phyloP scores from a whole-genome alignment of 2,329 filamentous ascomycete genomes.

The Pestalotiopsis sp. region DNA sequence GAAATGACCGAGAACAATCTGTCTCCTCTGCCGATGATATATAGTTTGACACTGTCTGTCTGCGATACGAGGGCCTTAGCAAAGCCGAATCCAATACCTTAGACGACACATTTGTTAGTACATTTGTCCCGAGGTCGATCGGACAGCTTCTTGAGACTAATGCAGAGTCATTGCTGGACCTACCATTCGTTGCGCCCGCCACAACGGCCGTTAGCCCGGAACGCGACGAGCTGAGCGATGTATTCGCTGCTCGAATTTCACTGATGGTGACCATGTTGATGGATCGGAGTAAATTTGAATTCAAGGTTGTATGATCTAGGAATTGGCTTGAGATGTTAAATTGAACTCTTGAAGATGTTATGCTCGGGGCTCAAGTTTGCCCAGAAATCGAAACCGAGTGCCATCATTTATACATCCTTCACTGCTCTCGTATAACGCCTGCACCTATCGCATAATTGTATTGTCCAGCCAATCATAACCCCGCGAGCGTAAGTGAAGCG shows the following conservation, averaged over 20 bases:
- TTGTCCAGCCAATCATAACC: neutral
- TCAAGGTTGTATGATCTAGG: neutral
- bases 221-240: neutral
- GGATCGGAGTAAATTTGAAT: neutral
- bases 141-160: no score
- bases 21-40: neutral
- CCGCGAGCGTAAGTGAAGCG: neutral
- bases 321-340: no score
- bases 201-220: conserved; percentile 1
- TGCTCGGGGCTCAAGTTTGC: no score
- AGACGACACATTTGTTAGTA: no score
- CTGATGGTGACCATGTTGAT: neutral
- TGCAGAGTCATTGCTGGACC: no score
- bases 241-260: neutral
- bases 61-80: neutral
- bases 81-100: neutral
- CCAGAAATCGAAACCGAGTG: no score
- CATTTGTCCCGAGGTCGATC: no score
- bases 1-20: neutral
- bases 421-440: no score
- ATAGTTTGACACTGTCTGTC: conserved; percentile 1
- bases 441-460: neutral
- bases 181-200: neutral
- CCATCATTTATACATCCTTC: no score
- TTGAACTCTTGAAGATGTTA: no score